phyloP scores from a whole-genome alignment of 495 filamentous ascomycete species.

The Haplographium delicatum region DNA sequence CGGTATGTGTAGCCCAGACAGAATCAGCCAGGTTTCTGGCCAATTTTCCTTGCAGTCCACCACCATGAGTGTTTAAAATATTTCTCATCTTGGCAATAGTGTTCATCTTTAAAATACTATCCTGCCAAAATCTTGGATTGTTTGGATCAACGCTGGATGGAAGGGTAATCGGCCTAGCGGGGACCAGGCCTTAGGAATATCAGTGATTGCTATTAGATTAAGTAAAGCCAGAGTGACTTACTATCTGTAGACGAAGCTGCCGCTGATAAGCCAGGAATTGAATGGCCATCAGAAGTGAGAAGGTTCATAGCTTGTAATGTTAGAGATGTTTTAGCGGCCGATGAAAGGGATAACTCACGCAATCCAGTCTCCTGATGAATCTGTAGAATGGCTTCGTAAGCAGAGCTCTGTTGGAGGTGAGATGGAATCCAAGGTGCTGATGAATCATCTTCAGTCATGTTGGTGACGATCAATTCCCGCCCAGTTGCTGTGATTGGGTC shows the following conservation, averaged over 20 bases:
- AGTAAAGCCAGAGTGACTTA: too few species aligned
- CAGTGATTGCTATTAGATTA: too few species aligned
- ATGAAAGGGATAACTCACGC: not conserved
- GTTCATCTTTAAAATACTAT: too few species aligned
- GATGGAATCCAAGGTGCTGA: slow-evolving; percentile 1
- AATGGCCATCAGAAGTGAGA: slow-evolving; percentile 1
- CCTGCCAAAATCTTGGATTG: too few species aligned
- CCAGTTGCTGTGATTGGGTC: not conserved
- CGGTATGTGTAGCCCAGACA: too few species aligned
- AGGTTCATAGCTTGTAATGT: not conserved
- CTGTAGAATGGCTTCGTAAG: not conserved
- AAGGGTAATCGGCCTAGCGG: too few species aligned
- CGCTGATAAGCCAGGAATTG: not conserved
- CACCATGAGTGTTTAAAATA: too few species aligned
- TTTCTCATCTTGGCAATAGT: too few species aligned
- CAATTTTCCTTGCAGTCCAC: too few species aligned
- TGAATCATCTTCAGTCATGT: not conserved
- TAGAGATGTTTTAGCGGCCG: not conserved
- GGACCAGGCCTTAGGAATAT: too few species aligned
- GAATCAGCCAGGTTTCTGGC: too few species aligned
- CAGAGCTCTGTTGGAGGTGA: slow-evolving; percentile 3
- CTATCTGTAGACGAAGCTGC: not conserved
- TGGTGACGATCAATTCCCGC: slow-evolving; percentile 1
- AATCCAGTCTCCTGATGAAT: not conserved
- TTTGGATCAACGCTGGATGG: too few species aligned